These are phyloP conservation scores for Saitozyma sp. DNA, from an alignment of 768 basidiomycete species.

Conservation along the genomic window DNA sequence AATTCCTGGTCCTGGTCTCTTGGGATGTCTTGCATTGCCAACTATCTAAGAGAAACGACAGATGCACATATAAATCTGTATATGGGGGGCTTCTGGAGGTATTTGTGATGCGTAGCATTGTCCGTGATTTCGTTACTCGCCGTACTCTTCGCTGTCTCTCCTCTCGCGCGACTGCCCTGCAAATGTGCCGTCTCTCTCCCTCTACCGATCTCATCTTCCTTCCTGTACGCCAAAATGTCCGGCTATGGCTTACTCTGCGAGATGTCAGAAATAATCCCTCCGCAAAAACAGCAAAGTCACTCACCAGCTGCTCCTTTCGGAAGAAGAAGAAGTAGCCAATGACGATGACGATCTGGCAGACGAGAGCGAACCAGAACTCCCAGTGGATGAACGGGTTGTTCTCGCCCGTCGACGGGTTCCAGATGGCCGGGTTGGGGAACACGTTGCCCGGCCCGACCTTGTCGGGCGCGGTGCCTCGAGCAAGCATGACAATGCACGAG, in stretches of 20 bases:
- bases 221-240: too few species aligned
- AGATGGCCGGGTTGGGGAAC: slow-evolving; percentile 87
- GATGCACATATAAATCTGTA: too few species aligned
- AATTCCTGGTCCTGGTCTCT: too few species aligned
- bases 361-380: slow-evolving; percentile 80
- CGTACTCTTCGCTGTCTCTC: too few species aligned
- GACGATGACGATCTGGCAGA: slow-evolving; percentile 68
- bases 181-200: too few species aligned
- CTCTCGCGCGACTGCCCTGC: too few species aligned
- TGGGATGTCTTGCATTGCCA: too few species aligned
- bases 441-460: slow-evolving; percentile 77
- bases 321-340: slow-evolving; percentile 96
- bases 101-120: too few species aligned
- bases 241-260: slow-evolving; percentile 28
- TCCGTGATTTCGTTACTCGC: too few species aligned
- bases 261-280: not conserved
- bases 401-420: slow-evolving; percentile 67
- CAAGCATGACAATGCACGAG: slow-evolving; percentile 85
- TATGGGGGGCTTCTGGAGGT: too few species aligned
- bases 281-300: not conserved
- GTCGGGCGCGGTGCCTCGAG: slow-evolving; percentile 57
- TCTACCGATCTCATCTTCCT: too few species aligned
- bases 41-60: too few species aligned
- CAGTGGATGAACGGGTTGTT: slow-evolving; percentile 50
- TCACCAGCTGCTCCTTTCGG: slow-evolving; percentile 81